phyloP scores from a whole-genome alignment of 1,139 yeast genomes.

The Yamadazyma diddensiae region DNA sequence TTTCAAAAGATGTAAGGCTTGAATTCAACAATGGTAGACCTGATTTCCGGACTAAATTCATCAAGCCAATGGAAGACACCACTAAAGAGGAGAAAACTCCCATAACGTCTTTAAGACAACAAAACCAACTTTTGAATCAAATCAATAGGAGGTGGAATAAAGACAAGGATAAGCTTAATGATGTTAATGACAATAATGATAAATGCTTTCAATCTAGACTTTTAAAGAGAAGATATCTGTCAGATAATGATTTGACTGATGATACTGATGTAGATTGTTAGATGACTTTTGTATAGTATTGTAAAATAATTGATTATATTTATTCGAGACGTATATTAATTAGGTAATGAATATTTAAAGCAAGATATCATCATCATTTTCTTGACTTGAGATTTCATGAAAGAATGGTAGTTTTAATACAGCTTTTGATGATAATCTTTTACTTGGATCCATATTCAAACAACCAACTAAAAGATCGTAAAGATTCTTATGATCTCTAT shows the following conservation, averaged over 20 bases:
- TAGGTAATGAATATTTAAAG: no score
- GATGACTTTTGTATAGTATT: no score
- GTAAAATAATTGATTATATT: no score
- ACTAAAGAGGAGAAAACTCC: slow-evolving; percentile 8
- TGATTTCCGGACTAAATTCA: slow-evolving; percentile 7
- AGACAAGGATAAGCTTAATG: slow-evolving; percentile 5
- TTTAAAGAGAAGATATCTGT: slow-evolving; percentile 14
- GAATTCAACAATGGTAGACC: slow-evolving; percentile 20
- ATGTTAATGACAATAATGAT: slow-evolving; percentile 3
- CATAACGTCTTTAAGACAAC: slow-evolving; percentile 18
- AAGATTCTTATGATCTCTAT: slow-evolving; percentile 43
- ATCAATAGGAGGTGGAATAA: slow-evolving; percentile 40
- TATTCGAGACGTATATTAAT: not conserved
- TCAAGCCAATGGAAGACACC: slow-evolving; percentile 4
- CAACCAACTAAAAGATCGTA: slow-evolving; percentile 53
- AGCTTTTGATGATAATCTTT: slow-evolving; percentile 54
- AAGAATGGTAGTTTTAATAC: slow-evolving; percentile 58
- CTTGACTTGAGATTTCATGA: slow-evolving; percentile 36
- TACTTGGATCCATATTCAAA: slow-evolving; percentile 55
- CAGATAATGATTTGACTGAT: slow-evolving; percentile 7
- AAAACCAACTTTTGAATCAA: slow-evolving; percentile 33
- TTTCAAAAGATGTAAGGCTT: slow-evolving; percentile 39
- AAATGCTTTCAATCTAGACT: not conserved
- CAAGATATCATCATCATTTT: slow-evolving; percentile 31
- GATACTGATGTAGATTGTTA: slow-evolving; percentile 5